Percentiles rank a stretch among this genome's conserved stretches.
These are phyloP conservation scores for Ustilago cynodontis DNA, from an alignment of 1,284 basidiomycete species.

Conservation along the genomic window DNA sequence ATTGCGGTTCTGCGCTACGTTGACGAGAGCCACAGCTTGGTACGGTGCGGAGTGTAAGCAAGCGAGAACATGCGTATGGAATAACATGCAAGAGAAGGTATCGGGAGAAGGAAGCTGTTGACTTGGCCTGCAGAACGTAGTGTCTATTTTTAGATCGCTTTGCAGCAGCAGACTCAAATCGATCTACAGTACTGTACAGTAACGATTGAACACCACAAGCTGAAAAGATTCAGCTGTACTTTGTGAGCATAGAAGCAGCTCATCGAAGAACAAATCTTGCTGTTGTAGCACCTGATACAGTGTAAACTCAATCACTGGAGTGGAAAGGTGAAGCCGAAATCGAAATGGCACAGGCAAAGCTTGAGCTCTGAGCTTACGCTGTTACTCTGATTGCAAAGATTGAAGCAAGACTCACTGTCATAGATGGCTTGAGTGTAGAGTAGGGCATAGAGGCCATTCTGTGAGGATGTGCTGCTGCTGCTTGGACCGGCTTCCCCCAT, in stretches of 20 bases:
- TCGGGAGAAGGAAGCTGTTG: slow-evolving; percentile 14
- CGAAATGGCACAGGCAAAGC: not conserved
- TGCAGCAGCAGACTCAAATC: not conserved
- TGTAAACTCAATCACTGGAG: not conserved
- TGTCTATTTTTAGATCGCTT: slow-evolving; percentile 27
- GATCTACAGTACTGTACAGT: not conserved
- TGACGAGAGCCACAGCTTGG: not conserved
- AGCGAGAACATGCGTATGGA: not conserved
- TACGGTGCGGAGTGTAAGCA: not conserved
- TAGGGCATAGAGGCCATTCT: not conserved
- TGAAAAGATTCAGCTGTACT: too few relatives aligned
- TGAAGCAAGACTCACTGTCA: too few relatives aligned
- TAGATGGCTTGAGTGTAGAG: not conserved
- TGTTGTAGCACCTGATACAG: too few relatives aligned
- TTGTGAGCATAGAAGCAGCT: too few relatives aligned
- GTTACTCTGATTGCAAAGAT: not conserved
- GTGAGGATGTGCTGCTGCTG: not conserved
- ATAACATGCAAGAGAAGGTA: slow-evolving; percentile 20
- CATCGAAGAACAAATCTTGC: too few relatives aligned
- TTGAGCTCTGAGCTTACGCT: not conserved
- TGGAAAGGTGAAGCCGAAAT: not conserved
- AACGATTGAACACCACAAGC: too few relatives aligned
- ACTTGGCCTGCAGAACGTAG: not conserved
- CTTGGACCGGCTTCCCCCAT: not conserved
- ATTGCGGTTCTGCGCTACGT: not conserved